A percentile compares a stretch with the other conserved stretches of the same genome.
Conservation (phyloP, 768 basidiomycete genomes). For the Sarcodon aspratus region DNA sequence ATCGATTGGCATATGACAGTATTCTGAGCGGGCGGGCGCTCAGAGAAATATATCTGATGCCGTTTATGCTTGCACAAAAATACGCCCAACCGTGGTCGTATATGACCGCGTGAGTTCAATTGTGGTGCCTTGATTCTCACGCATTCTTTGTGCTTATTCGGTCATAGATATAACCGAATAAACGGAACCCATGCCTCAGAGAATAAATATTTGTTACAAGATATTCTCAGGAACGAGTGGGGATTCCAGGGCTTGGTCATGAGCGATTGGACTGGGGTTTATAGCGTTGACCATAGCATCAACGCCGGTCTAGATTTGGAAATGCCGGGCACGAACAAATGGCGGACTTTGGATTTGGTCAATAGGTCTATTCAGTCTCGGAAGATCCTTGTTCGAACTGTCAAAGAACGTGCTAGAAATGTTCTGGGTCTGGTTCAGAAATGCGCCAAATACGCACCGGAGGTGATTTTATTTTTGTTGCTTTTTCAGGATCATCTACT, state of each 20-base stretch:
- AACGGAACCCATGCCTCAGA: conserved; percentile 70
- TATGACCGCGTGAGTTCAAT: conserved; percentile 46
- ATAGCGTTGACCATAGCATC: conserved; percentile 48
- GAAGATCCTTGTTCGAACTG: conserved; percentile 51
- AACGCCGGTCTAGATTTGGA: conserved; percentile 78
- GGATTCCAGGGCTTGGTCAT: conserved; percentile 62
- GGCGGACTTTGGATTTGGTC: conserved; percentile 61
- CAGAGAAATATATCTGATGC: conserved; percentile 49
- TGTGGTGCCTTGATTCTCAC: not conserved
- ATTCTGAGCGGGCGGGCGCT: conserved; percentile 39
- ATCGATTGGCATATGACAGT: conserved; percentile 50
- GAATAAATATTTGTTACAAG: conserved; percentile 42
- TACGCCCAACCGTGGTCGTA: conserved; percentile 39
- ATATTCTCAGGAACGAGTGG: conserved; percentile 67
- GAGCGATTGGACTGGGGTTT: conserved; percentile 77
- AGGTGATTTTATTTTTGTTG: conserved; percentile 24
- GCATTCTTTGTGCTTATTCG: not conserved
- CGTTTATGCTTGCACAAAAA: conserved; percentile 49
- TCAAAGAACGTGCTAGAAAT: conserved; percentile 55
- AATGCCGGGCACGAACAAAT: conserved; percentile 70
- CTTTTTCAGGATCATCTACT: not conserved
- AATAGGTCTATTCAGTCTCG: conserved; percentile 44
- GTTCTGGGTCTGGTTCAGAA: conserved; percentile 64
- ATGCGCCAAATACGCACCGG: conserved; percentile 54
- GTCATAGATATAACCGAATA: conserved; percentile 53